Percentiles rank a stretch among this genome's conserved stretches.
Conservation (phyloP, 805 yeast species). For the Helenozyma baotianmanensis region DNA sequence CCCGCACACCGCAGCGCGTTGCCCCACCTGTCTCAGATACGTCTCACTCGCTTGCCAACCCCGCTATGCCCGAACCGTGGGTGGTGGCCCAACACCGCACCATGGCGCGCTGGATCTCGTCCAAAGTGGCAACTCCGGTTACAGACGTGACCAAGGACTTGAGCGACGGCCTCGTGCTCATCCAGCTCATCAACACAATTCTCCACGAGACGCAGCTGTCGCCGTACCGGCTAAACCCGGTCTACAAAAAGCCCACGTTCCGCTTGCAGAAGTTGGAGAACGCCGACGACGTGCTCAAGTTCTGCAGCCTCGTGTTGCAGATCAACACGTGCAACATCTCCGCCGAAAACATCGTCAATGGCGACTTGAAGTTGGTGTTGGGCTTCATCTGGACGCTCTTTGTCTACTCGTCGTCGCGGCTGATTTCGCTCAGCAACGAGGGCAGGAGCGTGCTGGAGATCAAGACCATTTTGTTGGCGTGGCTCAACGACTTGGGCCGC, state of each 20-base stretch:
- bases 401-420: conserved; percentile 33
- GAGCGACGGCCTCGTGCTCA: conserved; percentile 37
- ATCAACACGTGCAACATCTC: conserved; percentile 42
- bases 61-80: conserved; percentile 27
- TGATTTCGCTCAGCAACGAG: conserved; percentile 17
- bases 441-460: conserved; percentile 26
- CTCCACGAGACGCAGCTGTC: conserved; percentile 12
- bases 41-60: too few species aligned
- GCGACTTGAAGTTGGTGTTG: conserved; percentile 42
- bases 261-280: conserved; percentile 46
- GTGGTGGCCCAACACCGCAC: conserved; percentile 42
- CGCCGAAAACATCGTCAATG: conserved; percentile 47
- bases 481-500: conserved; percentile 44
- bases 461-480: conserved; percentile 33
- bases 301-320: conserved; percentile 34
- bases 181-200: conserved; percentile 32
- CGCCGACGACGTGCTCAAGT: conserved; percentile 38
- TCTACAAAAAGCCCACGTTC: conserved; percentile 35
- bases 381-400: conserved; percentile 50
- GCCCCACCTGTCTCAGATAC: too few species aligned
- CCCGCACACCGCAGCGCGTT: too few species aligned
- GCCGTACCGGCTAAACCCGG: conserved; percentile 25
- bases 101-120: conserved; percentile 47
- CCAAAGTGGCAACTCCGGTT: conserved; percentile 27
- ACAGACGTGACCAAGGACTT: conserved; percentile 28